A percentile compares a stretch with the other conserved stretches of the same genome.
These are phyloP conservation scores for Saccharomycopsis schoenii DNA, from an alignment of 805 yeast genomes.

Conservation along the genomic window DNA sequence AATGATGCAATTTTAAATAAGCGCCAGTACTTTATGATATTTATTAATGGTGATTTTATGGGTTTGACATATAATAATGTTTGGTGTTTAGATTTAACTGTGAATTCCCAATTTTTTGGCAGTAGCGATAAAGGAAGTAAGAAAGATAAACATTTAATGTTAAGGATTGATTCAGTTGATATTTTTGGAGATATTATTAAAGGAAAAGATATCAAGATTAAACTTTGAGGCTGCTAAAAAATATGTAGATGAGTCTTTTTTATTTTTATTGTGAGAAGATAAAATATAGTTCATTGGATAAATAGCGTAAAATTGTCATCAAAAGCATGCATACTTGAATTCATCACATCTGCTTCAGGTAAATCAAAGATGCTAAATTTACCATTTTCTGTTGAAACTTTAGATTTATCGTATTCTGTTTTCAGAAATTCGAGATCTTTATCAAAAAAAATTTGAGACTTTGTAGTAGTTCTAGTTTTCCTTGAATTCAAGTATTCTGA, in stretches of 20 bases:
- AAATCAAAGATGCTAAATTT: not conserved
- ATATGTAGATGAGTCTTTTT: not conserved
- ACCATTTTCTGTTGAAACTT: not conserved
- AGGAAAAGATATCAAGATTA: constrained; percentile 12
- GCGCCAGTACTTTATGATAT: constrained; percentile 26
- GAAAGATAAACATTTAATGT: constrained; percentile 6
- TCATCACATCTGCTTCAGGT: not conserved
- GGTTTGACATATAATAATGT: constrained; percentile 21
- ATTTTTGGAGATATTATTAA: constrained; percentile 19
- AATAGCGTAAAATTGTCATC: not conserved
- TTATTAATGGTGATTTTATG: constrained; percentile 24
- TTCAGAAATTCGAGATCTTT: too few relatives aligned
- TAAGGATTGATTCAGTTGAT: constrained; percentile 23
- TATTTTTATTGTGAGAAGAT: not conserved
- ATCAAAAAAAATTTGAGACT: not conserved
- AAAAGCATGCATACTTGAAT: not conserved
- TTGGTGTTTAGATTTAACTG: constrained; percentile 11
- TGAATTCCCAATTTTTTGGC: not conserved
- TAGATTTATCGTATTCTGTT: not conserved
- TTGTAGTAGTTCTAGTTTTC: not conserved
- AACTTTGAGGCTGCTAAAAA: not conserved
- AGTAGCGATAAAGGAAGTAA: not conserved
- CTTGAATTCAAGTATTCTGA: not conserved
- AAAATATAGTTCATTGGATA: not conserved
- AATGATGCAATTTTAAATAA: constrained; percentile 5